Evolutionary conservation across 2,329 filamentous ascomycete genomes (phyloP).

Genomic region (Colletotrichum cereale): DNA sequence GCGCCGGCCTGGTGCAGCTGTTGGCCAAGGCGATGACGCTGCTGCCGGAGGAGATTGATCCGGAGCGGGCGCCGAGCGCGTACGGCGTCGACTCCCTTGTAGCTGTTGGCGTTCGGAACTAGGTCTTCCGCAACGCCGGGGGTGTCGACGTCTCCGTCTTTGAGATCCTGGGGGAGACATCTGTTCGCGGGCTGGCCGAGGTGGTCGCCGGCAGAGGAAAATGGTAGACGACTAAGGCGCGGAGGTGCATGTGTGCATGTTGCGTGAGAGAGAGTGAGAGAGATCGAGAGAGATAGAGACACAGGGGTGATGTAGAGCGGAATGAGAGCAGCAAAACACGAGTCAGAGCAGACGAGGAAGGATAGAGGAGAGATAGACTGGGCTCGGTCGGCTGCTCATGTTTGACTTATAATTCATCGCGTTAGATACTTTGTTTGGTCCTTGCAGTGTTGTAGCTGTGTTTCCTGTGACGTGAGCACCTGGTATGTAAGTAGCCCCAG

Average conservation of each 20-base stretch:
- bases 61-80: conserved; percentile 53
- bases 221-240: conserved; percentile 2
- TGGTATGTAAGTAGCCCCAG: neutral
- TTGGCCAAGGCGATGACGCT: conserved; percentile 60
- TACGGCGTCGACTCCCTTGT: conserved; percentile 67
- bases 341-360: neutral
- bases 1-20: conserved; percentile 54
- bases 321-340: neutral
- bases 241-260: too few relatives aligned
- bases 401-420: neutral
- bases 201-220: conserved; percentile 24
- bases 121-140: conserved; percentile 39
- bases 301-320: neutral
- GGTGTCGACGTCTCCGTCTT: conserved; percentile 39
- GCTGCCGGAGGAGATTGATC: conserved; percentile 59
- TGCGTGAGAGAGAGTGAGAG: neutral
- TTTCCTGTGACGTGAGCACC: neutral
- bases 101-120: conserved; percentile 52
- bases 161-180: conserved; percentile 37
- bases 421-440: neutral
- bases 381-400: neutral
- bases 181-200: conserved; percentile 19
- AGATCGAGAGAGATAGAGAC: neutral
- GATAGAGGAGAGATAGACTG: neutral
- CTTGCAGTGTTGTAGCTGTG: neutral